These are phyloP conservation scores for Lentinula boryana DNA, from an alignment of 768 basidiomycete genomes.

Conservation along the genomic window DNA sequence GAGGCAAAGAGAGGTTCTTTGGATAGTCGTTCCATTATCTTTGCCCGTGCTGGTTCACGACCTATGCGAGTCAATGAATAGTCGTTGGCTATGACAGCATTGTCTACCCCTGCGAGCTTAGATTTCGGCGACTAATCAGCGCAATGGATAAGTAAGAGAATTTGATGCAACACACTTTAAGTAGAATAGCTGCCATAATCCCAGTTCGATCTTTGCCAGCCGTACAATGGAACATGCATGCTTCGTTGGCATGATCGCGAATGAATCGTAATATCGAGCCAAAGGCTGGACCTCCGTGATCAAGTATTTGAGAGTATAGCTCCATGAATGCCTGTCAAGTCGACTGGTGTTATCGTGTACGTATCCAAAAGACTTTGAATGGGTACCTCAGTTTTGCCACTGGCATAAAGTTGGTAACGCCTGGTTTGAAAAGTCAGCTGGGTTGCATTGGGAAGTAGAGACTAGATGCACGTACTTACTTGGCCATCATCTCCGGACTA, in stretches of 20 bases:
- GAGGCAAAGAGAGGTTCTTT: conserved; percentile 71
- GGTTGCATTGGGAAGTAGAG: neutral
- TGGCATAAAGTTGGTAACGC: conserved; percentile 70
- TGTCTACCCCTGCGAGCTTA: conserved; percentile 69
- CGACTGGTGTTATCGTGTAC: neutral
- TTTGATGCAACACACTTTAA: conserved; percentile 43
- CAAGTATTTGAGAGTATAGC: conserved; percentile 75
- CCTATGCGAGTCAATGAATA: conserved; percentile 77
- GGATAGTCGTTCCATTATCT: conserved; percentile 60
- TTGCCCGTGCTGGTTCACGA: conserved; percentile 70
- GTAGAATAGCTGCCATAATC: conserved; percentile 62
- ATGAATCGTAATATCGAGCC: conserved; percentile 70
- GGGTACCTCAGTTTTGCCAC: conserved; percentile 69
- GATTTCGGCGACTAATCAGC: neutral
- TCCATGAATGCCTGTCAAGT: conserved; percentile 65
- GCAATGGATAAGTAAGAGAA: neutral
- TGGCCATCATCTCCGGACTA: conserved; percentile 79
- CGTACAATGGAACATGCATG: conserved; percentile 74
- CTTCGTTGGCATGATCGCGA: conserved; percentile 59
- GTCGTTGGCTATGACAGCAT: conserved; percentile 61
- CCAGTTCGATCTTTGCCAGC: conserved; percentile 86
- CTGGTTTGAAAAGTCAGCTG: conserved; percentile 25
- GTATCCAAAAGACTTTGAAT: neutral
- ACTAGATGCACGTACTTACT: conserved; percentile 50
- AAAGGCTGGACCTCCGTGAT: conserved; percentile 64